Evolutionary conservation across 345 rosid genomes (phyloP).

Genomic region (Eutrema heterophyllum): DNA sequence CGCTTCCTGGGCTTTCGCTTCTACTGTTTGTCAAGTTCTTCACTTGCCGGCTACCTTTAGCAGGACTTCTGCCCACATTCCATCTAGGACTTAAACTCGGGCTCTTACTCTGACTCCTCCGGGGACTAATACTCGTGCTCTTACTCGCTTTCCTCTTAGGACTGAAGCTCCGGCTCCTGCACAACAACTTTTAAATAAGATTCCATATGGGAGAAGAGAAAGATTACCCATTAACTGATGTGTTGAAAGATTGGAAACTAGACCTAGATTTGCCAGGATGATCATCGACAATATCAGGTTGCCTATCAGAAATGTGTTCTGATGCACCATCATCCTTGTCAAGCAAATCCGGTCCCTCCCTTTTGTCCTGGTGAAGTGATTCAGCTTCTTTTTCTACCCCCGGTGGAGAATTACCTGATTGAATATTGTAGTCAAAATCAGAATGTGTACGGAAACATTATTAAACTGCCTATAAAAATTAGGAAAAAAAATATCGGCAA

Average conservation of each 20-base stretch:
- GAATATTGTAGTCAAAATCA: conserved; percentile 30
- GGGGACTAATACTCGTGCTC: conserved; percentile 81
- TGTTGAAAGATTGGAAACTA: conserved; percentile 38
- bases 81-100: conserved; percentile 56
- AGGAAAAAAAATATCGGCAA: background rate
- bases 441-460: background rate
- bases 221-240: conserved; percentile 40
- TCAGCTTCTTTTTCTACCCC: conserved; percentile 43
- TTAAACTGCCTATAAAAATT: background rate
- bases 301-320: conserved; percentile 60
- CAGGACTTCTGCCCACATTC: conserved; percentile 35
- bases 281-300: conserved; percentile 77
- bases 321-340: conserved; percentile 48
- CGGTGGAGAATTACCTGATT: conserved; percentile 32
- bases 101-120: conserved; percentile 64
- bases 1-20: conserved; percentile 40
- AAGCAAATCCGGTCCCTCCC: conserved; percentile 41
- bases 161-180: conserved; percentile 93
- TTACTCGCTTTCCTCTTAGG: conserved; percentile 75
- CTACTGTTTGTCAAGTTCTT: conserved; percentile 32
- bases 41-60: conserved; percentile 31
- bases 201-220: conserved; percentile 39
- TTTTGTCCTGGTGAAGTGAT: conserved; percentile 35
- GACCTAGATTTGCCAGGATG: conserved; percentile 90
- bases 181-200: conserved; percentile 51